Evolutionary conservation across 169 alveolate species (phyloP), one percentile per base, ranked within the genome.

Genomic region (Theileria sp.): DNA sequence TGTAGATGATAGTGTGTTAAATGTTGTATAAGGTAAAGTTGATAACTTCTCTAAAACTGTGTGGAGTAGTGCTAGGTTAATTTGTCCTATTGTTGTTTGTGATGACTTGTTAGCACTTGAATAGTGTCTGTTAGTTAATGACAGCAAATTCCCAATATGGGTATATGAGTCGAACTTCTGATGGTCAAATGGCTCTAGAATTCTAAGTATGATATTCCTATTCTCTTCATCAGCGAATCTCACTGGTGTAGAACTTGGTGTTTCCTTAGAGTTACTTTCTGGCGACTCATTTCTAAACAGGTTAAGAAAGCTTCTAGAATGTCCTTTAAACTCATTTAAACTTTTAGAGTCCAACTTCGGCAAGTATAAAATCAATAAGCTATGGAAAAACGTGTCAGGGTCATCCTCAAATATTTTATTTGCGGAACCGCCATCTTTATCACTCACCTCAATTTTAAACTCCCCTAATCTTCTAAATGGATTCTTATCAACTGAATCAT

Each of bases 331-430:
- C 76, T n/a, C 70, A 77, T 62, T 82, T 54, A 82, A 56, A 12
- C 19, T 61, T 2, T 61, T 61, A 15, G 76, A 66, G 62, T 70
- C 75, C 50, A 82, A 23, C 67, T 79, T 19, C 23, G 88, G 88
- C 75, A 82, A 23, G 67, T 82, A 82, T 70, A 82, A 30, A 5
- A 82, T 34, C 5, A 82, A 75, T 32, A 82, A 60, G 61, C 79
- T 74, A 50, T 82, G 88, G 80, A 82, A 82, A 12, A 72, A 54
- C 13, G 66, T 56, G 38, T 82, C 81, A 32, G 58, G 64, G 19
- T 75, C 79, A 21, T 75, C 75, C 51, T 19, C 44, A 9, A 25
- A 1, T 3, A 38, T 36, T 9, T 71, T 50, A 36, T 71, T 62
- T 5, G 67, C 36, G 0, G 28, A 23, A 19, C 56, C 77, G 36